Conservation (phyloP, 2,329 filamentous ascomycete species). For the Stagonosporopsis rhizophila region DNA sequence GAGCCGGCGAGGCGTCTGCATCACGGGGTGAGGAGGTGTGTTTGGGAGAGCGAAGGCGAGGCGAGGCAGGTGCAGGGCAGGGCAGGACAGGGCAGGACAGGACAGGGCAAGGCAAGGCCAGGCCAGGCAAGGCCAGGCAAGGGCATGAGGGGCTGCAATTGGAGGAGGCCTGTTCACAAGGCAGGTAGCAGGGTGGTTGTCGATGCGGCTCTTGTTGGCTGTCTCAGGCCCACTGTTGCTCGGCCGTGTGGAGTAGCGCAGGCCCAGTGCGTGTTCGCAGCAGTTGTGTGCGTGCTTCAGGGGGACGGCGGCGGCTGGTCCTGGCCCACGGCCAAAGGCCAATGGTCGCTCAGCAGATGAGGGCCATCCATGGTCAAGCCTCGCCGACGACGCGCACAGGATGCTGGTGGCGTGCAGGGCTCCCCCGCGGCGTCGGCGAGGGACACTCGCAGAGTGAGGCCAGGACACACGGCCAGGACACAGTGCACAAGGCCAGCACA, state of each 20-base stretch:
- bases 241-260: slow-evolving; percentile 12
- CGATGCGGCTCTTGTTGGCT: background rate
- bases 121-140: background rate
- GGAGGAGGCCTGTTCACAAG: background rate
- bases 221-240: slow-evolving; percentile 2
- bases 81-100: background rate
- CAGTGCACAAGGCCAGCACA: no score
- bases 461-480: no score
- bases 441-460: no score
- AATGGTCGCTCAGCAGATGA: no score
- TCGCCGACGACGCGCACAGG: background rate
- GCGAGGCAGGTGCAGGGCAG: background rate
- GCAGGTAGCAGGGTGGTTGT: background rate
- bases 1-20: slow-evolving; percentile 4
- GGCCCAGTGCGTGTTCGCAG: slow-evolving; percentile 13
- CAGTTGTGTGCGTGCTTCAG: slow-evolving; percentile 18
- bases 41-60: slow-evolving; percentile 6
- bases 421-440: no score
- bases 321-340: background rate
- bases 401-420: no score
- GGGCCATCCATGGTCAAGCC: background rate
- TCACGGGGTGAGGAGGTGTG: background rate
- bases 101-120: background rate
- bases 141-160: background rate
- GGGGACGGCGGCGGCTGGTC: background rate